Evolutionary conservation across 192 early-diverging fungal genomes (phyloP).

Genomic region (Coemansia sp.): DNA sequence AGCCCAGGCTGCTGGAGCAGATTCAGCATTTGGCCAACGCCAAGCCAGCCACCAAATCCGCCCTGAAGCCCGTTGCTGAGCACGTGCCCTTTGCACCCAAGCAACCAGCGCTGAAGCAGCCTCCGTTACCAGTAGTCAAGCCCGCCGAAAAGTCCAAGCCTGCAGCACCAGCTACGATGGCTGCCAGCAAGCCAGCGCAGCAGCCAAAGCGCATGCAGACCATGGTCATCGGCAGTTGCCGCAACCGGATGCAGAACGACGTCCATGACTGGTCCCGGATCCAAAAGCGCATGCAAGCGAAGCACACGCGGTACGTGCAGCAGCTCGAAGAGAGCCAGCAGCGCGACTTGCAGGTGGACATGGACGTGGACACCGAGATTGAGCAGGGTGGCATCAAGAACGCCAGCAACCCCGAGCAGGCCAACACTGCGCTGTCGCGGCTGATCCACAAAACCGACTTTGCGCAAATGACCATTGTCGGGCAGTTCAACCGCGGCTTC

Average conservation of each 20-base stretch:
- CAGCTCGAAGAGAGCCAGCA: constrained; percentile 12
- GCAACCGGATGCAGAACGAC: constrained; percentile 32
- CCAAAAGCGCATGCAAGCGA: constrained; percentile 9
- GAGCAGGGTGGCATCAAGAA: constrained; percentile 25
- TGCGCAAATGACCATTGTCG: constrained; percentile 74
- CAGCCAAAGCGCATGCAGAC: constrained; percentile 12
- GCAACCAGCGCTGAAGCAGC: neutral
- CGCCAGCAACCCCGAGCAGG: constrained; percentile 11
- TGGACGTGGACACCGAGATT: neutral
- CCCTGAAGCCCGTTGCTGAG: neutral
- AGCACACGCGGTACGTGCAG: constrained; percentile 4
- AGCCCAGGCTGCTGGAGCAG: neutral
- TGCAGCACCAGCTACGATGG: neutral
- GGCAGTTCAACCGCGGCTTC: constrained; percentile 98
- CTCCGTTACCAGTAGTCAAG: too few species aligned
- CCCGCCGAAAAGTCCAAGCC: too few species aligned
- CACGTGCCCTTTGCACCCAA: neutral
- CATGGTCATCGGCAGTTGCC: constrained; percentile 26
- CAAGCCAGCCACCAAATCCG: neutral
- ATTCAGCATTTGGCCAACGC: neutral
- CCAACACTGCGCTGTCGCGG: constrained; percentile 21
- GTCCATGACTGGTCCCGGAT: constrained; percentile 13
- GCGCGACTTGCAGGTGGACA: neutral
- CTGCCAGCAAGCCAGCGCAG: neutral
- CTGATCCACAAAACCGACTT: constrained; percentile 79